These are phyloP conservation scores for Starmerella powellii DNA, from an alignment of 805 yeast species.

Conservation along the genomic window DNA sequence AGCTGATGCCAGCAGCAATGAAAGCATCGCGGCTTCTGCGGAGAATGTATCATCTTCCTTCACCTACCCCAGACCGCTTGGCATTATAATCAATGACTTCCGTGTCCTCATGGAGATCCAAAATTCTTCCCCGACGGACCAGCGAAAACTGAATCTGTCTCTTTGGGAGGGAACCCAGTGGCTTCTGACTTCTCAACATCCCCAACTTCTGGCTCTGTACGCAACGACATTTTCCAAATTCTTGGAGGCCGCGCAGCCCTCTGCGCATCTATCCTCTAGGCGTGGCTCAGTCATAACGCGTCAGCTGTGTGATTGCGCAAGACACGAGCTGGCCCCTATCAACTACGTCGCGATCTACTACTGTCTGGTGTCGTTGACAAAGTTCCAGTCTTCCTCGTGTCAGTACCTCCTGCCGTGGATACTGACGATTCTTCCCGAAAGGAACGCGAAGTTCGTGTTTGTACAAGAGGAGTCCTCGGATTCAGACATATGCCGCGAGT, in stretches of 20 bases:
- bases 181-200: constrained; percentile 21
- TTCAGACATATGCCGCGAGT: neutral
- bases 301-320: constrained; percentile 12
- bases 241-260: constrained; percentile 9
- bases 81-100: constrained; percentile 21
- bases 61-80: constrained; percentile 4
- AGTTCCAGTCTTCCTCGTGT: constrained; percentile 5
- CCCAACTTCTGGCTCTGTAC: constrained; percentile 22
- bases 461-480: too few relatives aligned
- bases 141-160: constrained; percentile 12
- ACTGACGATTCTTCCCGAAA: constrained; percentile 1
- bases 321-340: constrained; percentile 3
- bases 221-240: constrained; percentile 21
- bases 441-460: neutral
- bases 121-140: neutral
- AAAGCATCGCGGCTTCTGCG: neutral
- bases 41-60: neutral
- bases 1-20: neutral
- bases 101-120: constrained; percentile 20
- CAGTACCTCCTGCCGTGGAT: constrained; percentile 15
- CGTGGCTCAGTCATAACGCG: constrained; percentile 16
- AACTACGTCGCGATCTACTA: constrained; percentile 20
- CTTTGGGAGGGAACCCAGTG: constrained; percentile 28
- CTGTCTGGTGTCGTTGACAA: constrained; percentile 12
- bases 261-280: constrained; percentile 5